Evolutionary conservation across 2,329 filamentous ascomycete genomes (phyloP), one percentile per base, ranked within the genome.

Genomic region (Teratosphaeria destructans): DNA sequence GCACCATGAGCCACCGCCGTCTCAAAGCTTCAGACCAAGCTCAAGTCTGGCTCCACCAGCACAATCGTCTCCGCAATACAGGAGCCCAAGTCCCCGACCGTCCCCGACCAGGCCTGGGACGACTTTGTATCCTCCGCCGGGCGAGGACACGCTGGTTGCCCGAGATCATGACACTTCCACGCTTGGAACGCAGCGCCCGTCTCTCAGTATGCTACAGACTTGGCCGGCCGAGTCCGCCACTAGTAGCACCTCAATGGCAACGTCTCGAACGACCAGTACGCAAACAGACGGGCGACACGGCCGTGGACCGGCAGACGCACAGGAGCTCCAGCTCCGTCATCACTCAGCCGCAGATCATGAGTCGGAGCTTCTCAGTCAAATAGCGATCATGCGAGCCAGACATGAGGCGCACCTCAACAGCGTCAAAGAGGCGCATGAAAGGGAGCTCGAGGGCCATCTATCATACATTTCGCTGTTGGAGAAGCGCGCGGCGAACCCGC

Each of bases 381-480:
- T 76, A 53, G 61, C 65, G 11, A 68, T 64, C 57, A 63, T 77
- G 58, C 69, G 70, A 54, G 65, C 63, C 27, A 72, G 74, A 12
- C 74, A 77, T 60, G 74, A 78, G 59, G 68, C 72, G 3, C 73
- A 77, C 57, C 60, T 75, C 23, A 61, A 62, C 16, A 74, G 67
- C 56, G 64, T 78, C 47, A 66, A 65, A 57, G 70, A 73, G 47
- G 65, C 73, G n/a, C 75, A 78, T 63, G 66, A 67, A 16, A 70
- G 68, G 32, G 76, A 77, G 66, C 58, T 77, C 10, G 68, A 70
- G n/a, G 73, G 73, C 7, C 61, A 76, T 37, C 70, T 66, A 27
- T 67, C 72, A 26, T 74, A 77, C 62, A 68, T 74, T 47, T 66
- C 65, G 55, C 66, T 73, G 16, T 68, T 77, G 39, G 75, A 78